Conservation (phyloP, 768 basidiomycete genomes). For the Pisolithus sp. region DNA sequence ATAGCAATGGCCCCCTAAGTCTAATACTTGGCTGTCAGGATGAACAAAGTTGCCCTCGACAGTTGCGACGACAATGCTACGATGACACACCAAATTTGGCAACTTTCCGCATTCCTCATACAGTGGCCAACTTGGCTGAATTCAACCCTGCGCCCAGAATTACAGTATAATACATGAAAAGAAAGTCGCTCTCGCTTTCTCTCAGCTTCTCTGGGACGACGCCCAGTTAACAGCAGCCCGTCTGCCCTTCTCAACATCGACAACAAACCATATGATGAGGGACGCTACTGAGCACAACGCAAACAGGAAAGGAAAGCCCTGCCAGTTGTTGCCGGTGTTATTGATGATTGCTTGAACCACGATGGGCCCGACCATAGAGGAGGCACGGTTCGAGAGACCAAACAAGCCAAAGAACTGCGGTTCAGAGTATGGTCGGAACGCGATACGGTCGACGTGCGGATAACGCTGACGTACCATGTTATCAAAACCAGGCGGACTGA, state of each 20-base stretch:
- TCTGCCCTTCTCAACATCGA: constrained; percentile 58
- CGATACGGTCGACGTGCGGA: neutral
- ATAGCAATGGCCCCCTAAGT: neutral
- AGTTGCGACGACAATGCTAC: neutral
- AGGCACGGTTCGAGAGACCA: constrained; percentile 76
- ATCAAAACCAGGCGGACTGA: constrained; percentile 82
- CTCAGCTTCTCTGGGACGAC: constrained; percentile 17
- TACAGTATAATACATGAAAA: too few species aligned
- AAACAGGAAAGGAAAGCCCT: constrained; percentile 81
- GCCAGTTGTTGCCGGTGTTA: constrained; percentile 66
- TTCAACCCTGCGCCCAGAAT: too few species aligned
- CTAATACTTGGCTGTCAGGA: neutral
- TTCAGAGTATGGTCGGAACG: neutral
- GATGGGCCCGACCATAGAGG: constrained; percentile 83
- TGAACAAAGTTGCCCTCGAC: neutral
- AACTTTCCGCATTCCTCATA: too few species aligned
- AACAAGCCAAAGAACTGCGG: constrained; percentile 80
- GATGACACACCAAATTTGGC: neutral
- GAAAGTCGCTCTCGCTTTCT: neutral
- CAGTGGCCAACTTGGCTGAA: too few species aligned
- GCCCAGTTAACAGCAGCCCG: constrained; percentile 59
- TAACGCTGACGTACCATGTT: constrained; percentile 48
- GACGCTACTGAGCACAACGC: constrained; percentile 61
- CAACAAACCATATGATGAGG: constrained; percentile 70
- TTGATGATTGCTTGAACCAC: constrained; percentile 82